These are phyloP conservation scores for Phylloporus arenicola DNA, from an alignment of 768 basidiomycete species.

Conservation along the genomic window DNA sequence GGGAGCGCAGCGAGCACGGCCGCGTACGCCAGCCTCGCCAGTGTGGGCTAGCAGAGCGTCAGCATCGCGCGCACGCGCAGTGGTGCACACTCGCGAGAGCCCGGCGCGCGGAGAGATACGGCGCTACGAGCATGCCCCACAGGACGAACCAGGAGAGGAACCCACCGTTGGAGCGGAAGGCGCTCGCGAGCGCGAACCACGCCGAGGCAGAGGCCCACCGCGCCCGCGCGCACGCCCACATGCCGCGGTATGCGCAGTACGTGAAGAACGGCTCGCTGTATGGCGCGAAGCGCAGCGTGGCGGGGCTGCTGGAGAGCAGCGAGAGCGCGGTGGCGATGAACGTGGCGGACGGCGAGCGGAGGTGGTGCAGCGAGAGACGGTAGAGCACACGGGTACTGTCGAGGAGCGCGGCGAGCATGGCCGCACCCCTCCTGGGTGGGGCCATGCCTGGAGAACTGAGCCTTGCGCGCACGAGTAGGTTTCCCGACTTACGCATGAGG, in stretches of 20 bases:
- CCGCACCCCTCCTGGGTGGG: conserved; percentile 31
- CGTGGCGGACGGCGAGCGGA: conserved; percentile 54
- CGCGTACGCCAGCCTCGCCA: conserved; percentile 32
- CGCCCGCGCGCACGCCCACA: conserved; percentile 27
- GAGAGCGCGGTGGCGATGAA: conserved; percentile 61
- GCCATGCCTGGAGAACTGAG: conserved; percentile 6
- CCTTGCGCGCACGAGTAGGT: conserved; percentile 14
- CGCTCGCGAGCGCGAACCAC: conserved; percentile 56
- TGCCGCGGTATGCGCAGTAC: conserved; percentile 59
- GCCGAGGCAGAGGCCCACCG: conserved; percentile 55
- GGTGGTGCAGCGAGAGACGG: conserved; percentile 53
- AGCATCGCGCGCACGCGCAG: neutral
- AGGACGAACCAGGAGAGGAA: conserved; percentile 71
- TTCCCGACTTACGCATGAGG: conserved; percentile 41
- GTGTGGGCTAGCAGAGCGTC: conserved; percentile 28
- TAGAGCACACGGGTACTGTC: conserved; percentile 48
- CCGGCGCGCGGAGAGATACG: conserved; percentile 37
- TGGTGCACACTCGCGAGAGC: conserved; percentile 19
- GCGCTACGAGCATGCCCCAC: conserved; percentile 65
- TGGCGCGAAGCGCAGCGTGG: conserved; percentile 61
- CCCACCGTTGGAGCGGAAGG: conserved; percentile 76
- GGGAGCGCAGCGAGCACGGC: conserved; percentile 42
- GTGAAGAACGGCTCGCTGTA: conserved; percentile 89
- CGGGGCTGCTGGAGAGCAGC: conserved; percentile 76
- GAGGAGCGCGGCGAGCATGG: conserved; percentile 35